Evolutionary conservation across 176 grass and related monocot genomes (phyloP).

Genomic region (Urochloa ruziziensis): DNA sequence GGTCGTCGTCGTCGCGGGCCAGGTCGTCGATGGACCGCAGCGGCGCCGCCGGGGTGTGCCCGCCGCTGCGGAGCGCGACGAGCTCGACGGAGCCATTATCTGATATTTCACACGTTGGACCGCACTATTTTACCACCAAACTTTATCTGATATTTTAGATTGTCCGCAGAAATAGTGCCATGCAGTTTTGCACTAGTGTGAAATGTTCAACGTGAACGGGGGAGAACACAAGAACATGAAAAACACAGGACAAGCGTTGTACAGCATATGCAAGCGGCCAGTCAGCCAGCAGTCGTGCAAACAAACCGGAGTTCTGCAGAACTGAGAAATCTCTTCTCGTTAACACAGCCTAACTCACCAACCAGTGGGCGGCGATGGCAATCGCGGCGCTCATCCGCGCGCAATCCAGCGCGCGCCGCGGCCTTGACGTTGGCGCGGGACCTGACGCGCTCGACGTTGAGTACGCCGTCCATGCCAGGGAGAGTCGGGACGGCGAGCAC

Average conservation of each 20-base stretch:
- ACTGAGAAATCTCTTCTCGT: background rate
- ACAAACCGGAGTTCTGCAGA: background rate
- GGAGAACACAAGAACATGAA: no score
- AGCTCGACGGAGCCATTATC: no score
- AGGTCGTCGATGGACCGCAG: no score
- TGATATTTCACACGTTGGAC: no score
- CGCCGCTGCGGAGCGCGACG: no score
- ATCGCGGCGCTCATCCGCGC: background rate
- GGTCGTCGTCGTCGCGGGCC: no score
- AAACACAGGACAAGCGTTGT: no score
- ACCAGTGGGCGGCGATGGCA: background rate
- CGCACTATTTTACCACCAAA: background rate
- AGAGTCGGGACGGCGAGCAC: background rate
- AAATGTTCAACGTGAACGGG: no score
- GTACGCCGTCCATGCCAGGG: background rate
- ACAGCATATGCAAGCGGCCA: no score
- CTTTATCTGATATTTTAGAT: background rate
- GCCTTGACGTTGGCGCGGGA: background rate
- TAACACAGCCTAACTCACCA: background rate
- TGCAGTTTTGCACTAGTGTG: no score
- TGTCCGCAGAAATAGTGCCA: background rate
- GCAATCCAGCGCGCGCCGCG: background rate
- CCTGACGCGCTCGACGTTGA: background rate
- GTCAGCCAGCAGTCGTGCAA: no score
- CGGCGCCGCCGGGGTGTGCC: no score